phyloP scores from a whole-genome alignment of 305 asterid genomes.

The Fraxinus platypoda region DNA sequence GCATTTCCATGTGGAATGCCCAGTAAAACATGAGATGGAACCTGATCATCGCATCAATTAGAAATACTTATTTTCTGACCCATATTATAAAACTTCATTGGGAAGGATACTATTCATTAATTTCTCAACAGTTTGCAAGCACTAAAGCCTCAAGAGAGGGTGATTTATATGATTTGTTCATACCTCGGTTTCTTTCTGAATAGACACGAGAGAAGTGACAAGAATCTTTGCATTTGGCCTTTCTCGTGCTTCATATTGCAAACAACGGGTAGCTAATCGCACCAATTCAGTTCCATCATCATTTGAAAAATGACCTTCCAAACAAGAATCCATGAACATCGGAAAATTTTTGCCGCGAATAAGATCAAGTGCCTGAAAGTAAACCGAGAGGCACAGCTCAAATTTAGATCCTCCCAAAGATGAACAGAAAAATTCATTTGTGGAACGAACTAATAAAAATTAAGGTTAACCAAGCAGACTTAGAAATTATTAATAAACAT shows the following conservation, averaged over 20 bases:
- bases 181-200: slow-evolving; percentile 66
- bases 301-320: slow-evolving; percentile 65
- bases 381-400: background rate
- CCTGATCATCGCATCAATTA: slow-evolving; percentile 33
- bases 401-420: background rate
- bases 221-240: slow-evolving; percentile 59
- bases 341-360: slow-evolving; percentile 56
- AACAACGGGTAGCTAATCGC: slow-evolving; percentile 59
- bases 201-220: slow-evolving; percentile 43
- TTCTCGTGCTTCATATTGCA: slow-evolving; percentile 69
- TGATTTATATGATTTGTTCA: background rate
- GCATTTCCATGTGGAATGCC: slow-evolving; percentile 57
- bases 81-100: background rate
- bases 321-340: slow-evolving; percentile 66
- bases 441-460: background rate
- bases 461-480: background rate
- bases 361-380: slow-evolving; percentile 62
- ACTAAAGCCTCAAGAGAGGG: background rate
- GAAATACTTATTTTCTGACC: background rate
- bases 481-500: background rate
- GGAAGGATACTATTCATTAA: background rate
- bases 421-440: background rate
- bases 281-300: slow-evolving; percentile 69
- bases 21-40: slow-evolving; percentile 64
- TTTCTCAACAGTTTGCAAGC: background rate